Evolutionary conservation across 2,329 filamentous ascomycete genomes (phyloP).

Genomic region (Paracoccidioides brasiliensis): DNA sequence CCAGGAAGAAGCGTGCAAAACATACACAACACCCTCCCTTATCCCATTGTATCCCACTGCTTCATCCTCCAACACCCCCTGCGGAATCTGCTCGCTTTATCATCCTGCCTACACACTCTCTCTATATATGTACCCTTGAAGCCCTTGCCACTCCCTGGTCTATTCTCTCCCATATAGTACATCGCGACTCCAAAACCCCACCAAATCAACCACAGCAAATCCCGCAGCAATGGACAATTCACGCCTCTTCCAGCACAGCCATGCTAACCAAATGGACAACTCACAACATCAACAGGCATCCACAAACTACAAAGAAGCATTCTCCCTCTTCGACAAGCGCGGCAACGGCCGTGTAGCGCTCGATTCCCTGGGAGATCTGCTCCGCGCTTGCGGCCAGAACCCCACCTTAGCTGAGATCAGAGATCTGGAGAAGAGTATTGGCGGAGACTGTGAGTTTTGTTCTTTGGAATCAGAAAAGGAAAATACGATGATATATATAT

Average conservation of each 20-base stretch:
- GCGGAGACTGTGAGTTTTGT: constrained; percentile 67
- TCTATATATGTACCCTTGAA: too few species aligned
- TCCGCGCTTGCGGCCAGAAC: constrained; percentile 96
- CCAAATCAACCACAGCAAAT: not conserved
- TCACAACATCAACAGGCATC: constrained; percentile 40
- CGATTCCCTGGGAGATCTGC: constrained; percentile 79
- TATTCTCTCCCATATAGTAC: not conserved
- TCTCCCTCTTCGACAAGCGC: constrained; percentile 98
- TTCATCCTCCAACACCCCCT: not conserved
- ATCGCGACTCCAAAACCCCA: not conserved
- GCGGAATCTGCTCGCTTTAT: too few species aligned
- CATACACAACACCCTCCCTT: too few species aligned
- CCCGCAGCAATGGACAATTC: constrained; percentile 18
- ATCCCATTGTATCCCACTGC: too few species aligned
- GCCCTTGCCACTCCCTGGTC: not conserved
- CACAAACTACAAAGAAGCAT: constrained; percentile 99
- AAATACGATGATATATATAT: constrained; percentile 1
- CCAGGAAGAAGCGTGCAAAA: too few species aligned
- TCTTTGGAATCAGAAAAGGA: too few species aligned
- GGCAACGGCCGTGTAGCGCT: constrained; percentile 83
- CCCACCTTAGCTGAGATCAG: constrained; percentile 85
- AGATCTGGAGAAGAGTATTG: constrained; percentile 81
- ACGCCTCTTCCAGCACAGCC: not conserved
- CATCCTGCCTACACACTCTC: too few species aligned
- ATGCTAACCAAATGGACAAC: constrained; percentile 12